Conservation (phyloP, 2,329 filamentous ascomycete genomes). For the Fusarium globosum region DNA sequence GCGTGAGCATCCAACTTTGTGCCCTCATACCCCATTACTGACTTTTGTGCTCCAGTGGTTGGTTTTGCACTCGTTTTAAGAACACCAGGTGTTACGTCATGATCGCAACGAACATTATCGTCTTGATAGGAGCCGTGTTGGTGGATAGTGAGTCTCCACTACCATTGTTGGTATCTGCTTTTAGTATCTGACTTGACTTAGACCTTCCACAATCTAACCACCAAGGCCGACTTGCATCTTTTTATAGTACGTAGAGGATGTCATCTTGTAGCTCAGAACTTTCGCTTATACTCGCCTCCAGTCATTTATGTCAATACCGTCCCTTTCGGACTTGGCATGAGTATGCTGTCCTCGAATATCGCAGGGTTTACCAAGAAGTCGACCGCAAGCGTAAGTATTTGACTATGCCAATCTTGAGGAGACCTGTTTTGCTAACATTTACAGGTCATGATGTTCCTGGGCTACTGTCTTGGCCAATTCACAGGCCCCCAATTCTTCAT, state of each 20-base stretch:
- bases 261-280: fast-evolving
- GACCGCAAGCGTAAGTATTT: neutral
- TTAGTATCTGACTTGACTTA: neutral
- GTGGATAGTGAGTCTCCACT: neutral
- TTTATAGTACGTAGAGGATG: neutral
- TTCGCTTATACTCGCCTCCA: fast-evolving
- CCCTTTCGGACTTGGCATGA: neutral
- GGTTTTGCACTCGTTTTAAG: neutral
- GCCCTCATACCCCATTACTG: fast-evolving
- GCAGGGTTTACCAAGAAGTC: neutral
- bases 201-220: neutral
- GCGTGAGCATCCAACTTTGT: neutral
- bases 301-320: neutral
- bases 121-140: neutral
- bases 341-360: neutral
- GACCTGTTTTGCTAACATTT: neutral
- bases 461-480: neutral
- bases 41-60: neutral
- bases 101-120: neutral
- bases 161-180: fast-evolving
- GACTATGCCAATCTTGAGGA: too few species aligned
- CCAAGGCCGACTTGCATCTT: neutral
- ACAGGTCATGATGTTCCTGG: neutral
- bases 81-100: neutral
- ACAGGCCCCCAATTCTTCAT: neutral